Conservation (phyloP, 139 green algal species). For the Picochlorum sp. region DNA sequence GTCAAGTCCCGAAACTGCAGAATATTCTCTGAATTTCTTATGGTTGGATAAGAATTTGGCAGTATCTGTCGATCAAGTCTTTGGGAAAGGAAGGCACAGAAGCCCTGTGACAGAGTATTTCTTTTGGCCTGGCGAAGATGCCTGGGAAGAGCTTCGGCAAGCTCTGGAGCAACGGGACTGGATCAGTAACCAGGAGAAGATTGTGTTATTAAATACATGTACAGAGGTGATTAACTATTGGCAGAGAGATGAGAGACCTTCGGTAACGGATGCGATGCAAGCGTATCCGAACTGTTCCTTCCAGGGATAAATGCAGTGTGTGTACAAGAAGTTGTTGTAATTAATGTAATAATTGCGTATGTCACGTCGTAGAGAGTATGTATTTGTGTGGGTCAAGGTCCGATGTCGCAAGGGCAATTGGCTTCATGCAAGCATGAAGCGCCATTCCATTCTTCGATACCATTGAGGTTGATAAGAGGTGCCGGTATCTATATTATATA, state of each 20-base stretch:
- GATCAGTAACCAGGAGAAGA: conserved; percentile 67
- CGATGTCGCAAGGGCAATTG: no score
- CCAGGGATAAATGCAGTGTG: conserved; percentile 10
- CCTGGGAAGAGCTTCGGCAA: conserved; percentile 82
- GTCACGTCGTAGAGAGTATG: no score
- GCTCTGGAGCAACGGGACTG: conserved; percentile 64
- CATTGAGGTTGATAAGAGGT: no score
- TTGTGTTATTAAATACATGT: conserved; percentile 67
- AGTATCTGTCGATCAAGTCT: conserved; percentile 70
- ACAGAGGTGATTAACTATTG: conserved; percentile 90
- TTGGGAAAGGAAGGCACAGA: conserved; percentile 28
- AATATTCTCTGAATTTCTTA: conserved; percentile 72
- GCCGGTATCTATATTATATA: no score
- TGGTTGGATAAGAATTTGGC: conserved; percentile 84
- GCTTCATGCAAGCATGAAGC: no score
- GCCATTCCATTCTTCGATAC: no score
- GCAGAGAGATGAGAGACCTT: conserved; percentile 67
- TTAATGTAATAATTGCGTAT: no score
- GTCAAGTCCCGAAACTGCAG: background rate
- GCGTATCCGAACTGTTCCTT: conserved; percentile 72
- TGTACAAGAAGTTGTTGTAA: background rate
- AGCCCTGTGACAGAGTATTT: conserved; percentile 86
- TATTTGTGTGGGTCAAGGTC: no score
- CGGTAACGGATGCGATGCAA: conserved; percentile 53
- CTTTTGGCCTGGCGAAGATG: conserved; percentile 84